phyloP scores from a whole-genome alignment of 805 yeast species.

The Danielia reshetovae region DNA sequence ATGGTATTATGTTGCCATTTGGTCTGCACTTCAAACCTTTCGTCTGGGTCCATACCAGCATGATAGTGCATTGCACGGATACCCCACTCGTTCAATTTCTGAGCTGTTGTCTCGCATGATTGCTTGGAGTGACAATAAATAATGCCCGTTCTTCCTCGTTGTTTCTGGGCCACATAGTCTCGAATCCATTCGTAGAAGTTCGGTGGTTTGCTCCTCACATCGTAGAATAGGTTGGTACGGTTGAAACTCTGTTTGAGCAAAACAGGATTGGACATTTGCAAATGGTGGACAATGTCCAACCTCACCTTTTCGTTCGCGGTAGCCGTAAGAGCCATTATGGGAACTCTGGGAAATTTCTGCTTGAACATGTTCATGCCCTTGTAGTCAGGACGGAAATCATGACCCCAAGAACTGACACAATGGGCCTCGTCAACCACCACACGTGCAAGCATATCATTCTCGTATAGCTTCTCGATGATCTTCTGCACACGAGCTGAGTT shows the following conservation, averaged over 20 bases:
- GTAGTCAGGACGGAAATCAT: conserved; percentile 95
- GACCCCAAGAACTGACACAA: conserved; percentile 98
- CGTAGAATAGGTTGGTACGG: conserved; percentile 78
- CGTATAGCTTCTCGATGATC: conserved; percentile 56
- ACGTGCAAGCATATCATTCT: conserved; percentile 62
- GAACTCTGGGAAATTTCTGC: conserved; percentile 68
- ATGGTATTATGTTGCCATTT: conserved; percentile 74
- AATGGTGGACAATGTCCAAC: conserved; percentile 77
- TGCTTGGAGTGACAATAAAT: conserved; percentile 90
- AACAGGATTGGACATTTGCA: conserved; percentile 57
- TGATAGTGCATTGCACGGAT: conserved; percentile 77
- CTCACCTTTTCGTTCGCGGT: conserved; percentile 92
- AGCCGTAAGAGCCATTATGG: conserved; percentile 94
- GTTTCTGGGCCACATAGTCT: conserved; percentile 48
- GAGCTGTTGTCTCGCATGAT: conserved; percentile 80
- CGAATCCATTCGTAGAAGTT: conserved; percentile 56
- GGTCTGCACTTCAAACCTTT: conserved; percentile 65
- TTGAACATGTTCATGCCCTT: conserved; percentile 75
- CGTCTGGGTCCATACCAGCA: conserved; percentile 89
- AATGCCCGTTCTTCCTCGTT: conserved; percentile 68
- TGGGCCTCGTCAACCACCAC: conserved; percentile 97
- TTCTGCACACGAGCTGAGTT: conserved; percentile 65
- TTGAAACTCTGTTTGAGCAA: conserved; percentile 88
- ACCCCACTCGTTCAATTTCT: conserved; percentile 54
- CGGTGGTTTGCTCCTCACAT: conserved; percentile 63